phyloP scores from a whole-genome alignment of 768 basidiomycete species.

The Russula earlei region DNA sequence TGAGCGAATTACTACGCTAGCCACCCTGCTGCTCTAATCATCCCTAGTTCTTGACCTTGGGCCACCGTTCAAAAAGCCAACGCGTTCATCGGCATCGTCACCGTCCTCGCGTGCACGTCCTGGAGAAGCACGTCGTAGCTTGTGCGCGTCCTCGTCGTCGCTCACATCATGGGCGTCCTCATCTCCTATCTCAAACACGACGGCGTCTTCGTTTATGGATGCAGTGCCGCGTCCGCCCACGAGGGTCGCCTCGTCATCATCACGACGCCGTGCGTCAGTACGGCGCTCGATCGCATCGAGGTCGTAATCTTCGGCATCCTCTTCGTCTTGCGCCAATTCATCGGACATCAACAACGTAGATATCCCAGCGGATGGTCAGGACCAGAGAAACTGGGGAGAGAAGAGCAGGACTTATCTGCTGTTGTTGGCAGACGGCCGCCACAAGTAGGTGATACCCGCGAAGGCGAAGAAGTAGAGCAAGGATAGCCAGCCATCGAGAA shows the following conservation, averaged over 20 bases:
- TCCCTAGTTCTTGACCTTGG: slow-evolving; percentile 1
- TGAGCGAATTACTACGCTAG: not conserved
- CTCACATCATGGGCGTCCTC: slow-evolving; percentile 52
- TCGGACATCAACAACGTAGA: slow-evolving; percentile 89
- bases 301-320: slow-evolving; percentile 90
- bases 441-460: slow-evolving; percentile 73
- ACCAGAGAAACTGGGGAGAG: not conserved
- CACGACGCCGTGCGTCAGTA: slow-evolving; percentile 34
- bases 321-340: slow-evolving; percentile 90
- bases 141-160: slow-evolving; percentile 41
- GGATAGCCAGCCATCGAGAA: slow-evolving; percentile 90
- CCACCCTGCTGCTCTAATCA: slow-evolving; percentile 4
- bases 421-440: slow-evolving; percentile 89
- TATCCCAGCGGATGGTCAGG: slow-evolving; percentile 26
- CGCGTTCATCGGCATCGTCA: slow-evolving; percentile 47
- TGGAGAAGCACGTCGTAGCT: slow-evolving; percentile 43
- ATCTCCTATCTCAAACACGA: slow-evolving; percentile 89
- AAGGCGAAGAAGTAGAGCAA: slow-evolving; percentile 83
- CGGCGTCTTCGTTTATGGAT: slow-evolving; percentile 49
- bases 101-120: slow-evolving; percentile 40
- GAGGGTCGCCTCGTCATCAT: slow-evolving; percentile 62
- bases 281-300: slow-evolving; percentile 63
- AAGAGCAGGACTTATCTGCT: slow-evolving; percentile 51
- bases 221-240: slow-evolving; percentile 50
- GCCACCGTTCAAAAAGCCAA: slow-evolving; percentile 47